phyloP scores from a whole-genome alignment of 257 asterid species.

The Solanum verrucosum region DNA sequence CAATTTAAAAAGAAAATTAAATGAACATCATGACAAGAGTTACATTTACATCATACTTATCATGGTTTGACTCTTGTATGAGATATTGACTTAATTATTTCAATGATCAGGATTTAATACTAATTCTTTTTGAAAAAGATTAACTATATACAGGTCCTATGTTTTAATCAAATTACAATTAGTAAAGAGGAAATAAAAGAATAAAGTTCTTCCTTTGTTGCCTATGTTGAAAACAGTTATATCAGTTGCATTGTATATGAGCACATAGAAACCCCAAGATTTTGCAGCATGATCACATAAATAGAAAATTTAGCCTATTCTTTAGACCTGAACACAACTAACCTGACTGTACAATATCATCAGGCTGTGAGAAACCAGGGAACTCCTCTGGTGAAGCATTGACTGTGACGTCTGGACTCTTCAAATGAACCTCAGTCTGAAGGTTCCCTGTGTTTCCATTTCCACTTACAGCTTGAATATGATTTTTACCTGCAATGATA shows the following conservation, averaged over 20 bases:
- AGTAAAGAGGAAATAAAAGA: not conserved
- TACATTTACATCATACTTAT: not conserved
- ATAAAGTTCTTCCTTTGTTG: not conserved
- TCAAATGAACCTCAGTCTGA: slow-evolving; percentile 29
- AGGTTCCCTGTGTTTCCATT: slow-evolving; percentile 23
- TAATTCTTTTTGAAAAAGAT: not conserved
- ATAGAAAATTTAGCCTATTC: not conserved
- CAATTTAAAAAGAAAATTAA: not conserved
- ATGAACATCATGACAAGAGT: not conserved
- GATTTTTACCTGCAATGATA: slow-evolving; percentile 34
- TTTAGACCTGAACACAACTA: slow-evolving; percentile 1
- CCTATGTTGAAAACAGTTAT: not conserved
- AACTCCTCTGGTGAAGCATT: slow-evolving; percentile 38
- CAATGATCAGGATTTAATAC: not conserved
- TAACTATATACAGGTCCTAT: not conserved
- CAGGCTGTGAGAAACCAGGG: slow-evolving; percentile 63
- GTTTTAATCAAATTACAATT: not conserved
- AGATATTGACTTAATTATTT: not conserved
- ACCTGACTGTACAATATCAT: slow-evolving; percentile 64
- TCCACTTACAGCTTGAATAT: slow-evolving; percentile 33
- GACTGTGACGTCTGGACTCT: slow-evolving; percentile 20
- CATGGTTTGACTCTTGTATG: not conserved
- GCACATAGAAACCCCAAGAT: not conserved
- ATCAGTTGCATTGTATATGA: not conserved
- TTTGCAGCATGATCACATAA: not conserved